Percentiles rank a stretch among this genome's conserved stretches.
Conservation (phyloP, 2,329 filamentous ascomycete species). For the Parascedosporium putredinis region DNA sequence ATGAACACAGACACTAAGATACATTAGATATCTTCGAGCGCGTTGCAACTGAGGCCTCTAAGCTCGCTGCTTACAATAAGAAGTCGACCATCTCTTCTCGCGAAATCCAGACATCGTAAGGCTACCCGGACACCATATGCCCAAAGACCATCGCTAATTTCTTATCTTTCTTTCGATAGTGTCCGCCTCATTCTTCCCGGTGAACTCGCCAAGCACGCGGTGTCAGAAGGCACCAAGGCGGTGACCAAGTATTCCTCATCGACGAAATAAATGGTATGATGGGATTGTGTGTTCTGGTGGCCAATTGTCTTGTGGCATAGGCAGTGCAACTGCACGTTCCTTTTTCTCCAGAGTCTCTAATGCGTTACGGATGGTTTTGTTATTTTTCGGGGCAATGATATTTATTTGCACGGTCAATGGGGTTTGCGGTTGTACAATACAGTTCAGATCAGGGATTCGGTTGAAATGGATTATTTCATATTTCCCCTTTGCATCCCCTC, state of each 20-base stretch:
- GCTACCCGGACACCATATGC: slow-evolving; percentile 13
- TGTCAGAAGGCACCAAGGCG: slow-evolving; percentile 98
- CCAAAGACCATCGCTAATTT: slow-evolving; percentile 37
- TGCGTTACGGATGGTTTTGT: slow-evolving; percentile 64
- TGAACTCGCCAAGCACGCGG: slow-evolving; percentile 98
- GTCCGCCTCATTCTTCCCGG: slow-evolving; percentile 95
- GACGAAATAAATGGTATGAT: slow-evolving; percentile 69
- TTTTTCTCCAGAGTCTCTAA: slow-evolving; percentile 53
- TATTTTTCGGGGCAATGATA: slow-evolving; percentile 58
- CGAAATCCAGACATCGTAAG: slow-evolving; percentile 94
- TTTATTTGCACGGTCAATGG: slow-evolving; percentile 49
- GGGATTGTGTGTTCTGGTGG: slow-evolving; percentile 43
- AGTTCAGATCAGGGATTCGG: slow-evolving; percentile 50
- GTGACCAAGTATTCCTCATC: slow-evolving; percentile 99
- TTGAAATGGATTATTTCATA: slow-evolving; percentile 25
- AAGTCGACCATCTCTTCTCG: slow-evolving; percentile 99
- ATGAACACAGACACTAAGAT: slow-evolving; percentile 11
- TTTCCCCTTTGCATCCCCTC: slow-evolving; percentile 6
- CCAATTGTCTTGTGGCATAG: slow-evolving; percentile 35
- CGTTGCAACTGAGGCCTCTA: slow-evolving; percentile 95
- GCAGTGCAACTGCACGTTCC: slow-evolving; percentile 16
- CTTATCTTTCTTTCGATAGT: slow-evolving; percentile 22
- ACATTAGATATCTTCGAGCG: slow-evolving; percentile 91
- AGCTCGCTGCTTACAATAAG: slow-evolving; percentile 99
- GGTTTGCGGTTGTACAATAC: slow-evolving; percentile 67